phyloP scores from a whole-genome alignment of 2,329 filamentous ascomycete species.

The Didymella exigua region DNA sequence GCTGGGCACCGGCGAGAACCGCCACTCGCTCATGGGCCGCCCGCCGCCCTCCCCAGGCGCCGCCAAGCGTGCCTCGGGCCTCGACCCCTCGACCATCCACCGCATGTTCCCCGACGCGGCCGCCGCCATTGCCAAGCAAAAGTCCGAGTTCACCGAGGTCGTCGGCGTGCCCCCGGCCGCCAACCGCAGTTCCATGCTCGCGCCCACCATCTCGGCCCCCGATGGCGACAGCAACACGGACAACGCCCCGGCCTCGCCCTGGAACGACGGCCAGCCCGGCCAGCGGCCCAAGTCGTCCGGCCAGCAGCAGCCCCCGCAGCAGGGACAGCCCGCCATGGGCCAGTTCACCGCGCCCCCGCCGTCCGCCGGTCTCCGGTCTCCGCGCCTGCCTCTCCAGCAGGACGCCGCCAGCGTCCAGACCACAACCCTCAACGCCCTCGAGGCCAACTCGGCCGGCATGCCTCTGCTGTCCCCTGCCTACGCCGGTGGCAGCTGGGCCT shows the following conservation, averaged over 20 bases:
- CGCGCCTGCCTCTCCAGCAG: conserved; percentile 70
- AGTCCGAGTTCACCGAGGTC: conserved; percentile 95
- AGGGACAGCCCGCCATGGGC: conserved; percentile 70
- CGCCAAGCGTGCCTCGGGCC: conserved; percentile 86
- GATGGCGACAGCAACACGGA: conserved; percentile 67
- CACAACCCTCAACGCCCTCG: conserved; percentile 77
- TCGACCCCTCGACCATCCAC: conserved; percentile 92
- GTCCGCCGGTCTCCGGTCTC: conserved; percentile 78
- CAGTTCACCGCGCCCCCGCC: conserved; percentile 84
- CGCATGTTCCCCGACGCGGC: conserved; percentile 99
- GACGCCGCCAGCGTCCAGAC: conserved; percentile 76
- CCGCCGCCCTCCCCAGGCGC: conserved; percentile 74
- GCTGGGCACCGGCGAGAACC: conserved; percentile 82
- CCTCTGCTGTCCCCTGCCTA: conserved; percentile 82
- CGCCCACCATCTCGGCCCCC: conserved; percentile 75
- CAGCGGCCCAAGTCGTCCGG: conserved; percentile 78
- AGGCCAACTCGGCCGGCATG: conserved; percentile 71
- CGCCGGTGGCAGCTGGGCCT: conserved; percentile 93
- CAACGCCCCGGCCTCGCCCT: conserved; percentile 74
- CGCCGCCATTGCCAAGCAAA: conserved; percentile 97
- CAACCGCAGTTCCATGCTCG: conserved; percentile 77
- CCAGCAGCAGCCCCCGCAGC: conserved; percentile 66
- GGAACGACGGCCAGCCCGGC: conserved; percentile 64
- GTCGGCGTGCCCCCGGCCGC: conserved; percentile 88
- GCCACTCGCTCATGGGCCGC: conserved; percentile 79